Evolutionary conservation across 2,329 filamentous ascomycete genomes (phyloP).

Genomic region (Sporothrix dimorphospora): DNA sequence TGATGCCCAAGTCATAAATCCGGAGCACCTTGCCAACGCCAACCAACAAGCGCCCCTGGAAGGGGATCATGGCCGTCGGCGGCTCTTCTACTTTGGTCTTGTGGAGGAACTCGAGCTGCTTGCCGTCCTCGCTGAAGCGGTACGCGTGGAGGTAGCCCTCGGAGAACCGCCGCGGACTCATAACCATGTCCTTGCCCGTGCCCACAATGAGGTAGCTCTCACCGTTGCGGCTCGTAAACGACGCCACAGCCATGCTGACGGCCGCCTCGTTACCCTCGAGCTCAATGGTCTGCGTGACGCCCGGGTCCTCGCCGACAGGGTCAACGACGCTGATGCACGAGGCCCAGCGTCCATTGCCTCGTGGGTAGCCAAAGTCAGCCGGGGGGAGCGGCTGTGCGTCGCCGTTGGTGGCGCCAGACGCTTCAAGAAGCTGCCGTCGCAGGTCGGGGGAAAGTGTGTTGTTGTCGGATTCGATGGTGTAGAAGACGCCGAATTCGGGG

Average conservation of each 20-base stretch:
- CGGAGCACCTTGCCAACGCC: slow-evolving; percentile 81
- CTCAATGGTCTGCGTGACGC: slow-evolving; percentile 76
- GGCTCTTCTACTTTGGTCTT: slow-evolving; percentile 92
- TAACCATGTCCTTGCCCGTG: slow-evolving; percentile 85
- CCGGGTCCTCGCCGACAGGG: slow-evolving; percentile 70
- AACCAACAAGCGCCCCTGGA: slow-evolving; percentile 87
- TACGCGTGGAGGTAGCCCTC: slow-evolving; percentile 92
- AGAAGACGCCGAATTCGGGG: slow-evolving; percentile 86
- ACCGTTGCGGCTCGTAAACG: slow-evolving; percentile 85
- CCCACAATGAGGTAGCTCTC: slow-evolving; percentile 93
- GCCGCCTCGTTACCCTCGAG: slow-evolving; percentile 89
- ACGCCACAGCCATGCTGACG: slow-evolving; percentile 79
- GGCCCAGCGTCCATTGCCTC: slow-evolving; percentile 84
- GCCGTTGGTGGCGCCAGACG: slow-evolving; percentile 71
- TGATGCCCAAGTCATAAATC: slow-evolving; percentile 91
- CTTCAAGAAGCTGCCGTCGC: slow-evolving; percentile 71
- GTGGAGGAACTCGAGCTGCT: slow-evolving; percentile 89
- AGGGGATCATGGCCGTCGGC: slow-evolving; percentile 84
- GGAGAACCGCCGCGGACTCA: slow-evolving; percentile 73
- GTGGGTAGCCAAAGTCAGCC: slow-evolving; percentile 86
- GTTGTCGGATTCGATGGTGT: slow-evolving; percentile 91
- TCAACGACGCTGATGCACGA: slow-evolving; percentile 94
- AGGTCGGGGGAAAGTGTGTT: slow-evolving; percentile 85
- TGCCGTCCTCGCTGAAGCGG: slow-evolving; percentile 83
- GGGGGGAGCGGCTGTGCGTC: slow-evolving; percentile 72